These are phyloP conservation scores for Alloteropsis semialata DNA, from an alignment of 176 grass and related monocot genomes.

Conservation along the genomic window DNA sequence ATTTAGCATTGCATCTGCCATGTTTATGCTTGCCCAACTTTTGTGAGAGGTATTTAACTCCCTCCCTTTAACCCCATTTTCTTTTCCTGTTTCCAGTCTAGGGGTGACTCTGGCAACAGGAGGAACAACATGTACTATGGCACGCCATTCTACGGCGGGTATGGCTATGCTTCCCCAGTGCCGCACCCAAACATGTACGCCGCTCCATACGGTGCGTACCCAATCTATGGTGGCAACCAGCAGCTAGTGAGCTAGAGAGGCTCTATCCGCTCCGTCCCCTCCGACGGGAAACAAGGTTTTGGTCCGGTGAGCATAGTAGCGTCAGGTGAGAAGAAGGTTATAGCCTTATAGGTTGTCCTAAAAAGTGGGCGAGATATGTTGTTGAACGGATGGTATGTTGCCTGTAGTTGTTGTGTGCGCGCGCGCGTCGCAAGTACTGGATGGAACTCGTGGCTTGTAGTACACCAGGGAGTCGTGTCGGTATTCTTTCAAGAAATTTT, in stretches of 20 bases:
- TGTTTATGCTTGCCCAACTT: not conserved
- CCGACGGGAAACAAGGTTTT: conserved; percentile 55
- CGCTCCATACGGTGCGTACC: conserved; percentile 54
- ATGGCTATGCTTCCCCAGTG: conserved; percentile 43
- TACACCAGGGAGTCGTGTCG: conserved; percentile 30
- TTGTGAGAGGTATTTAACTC: not conserved
- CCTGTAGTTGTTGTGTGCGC: conserved; percentile 27
- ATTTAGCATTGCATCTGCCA: not conserved
- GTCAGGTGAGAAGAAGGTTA: conserved; percentile 38
- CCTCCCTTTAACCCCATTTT: not conserved
- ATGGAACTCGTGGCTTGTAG: conserved; percentile 39
- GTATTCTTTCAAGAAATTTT: conserved; percentile 65
- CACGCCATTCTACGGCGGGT: conserved; percentile 55
- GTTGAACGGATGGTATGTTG: conserved; percentile 23
- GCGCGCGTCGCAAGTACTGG: conserved; percentile 27
- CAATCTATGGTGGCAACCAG: conserved; percentile 59
- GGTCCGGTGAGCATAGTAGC: conserved; percentile 41
- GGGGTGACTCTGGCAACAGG: conserved; percentile 42
- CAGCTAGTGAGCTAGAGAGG: conserved; percentile 65
- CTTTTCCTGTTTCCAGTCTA: conserved; percentile 42
- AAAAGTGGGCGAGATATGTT: conserved; percentile 41
- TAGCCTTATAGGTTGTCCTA: conserved; percentile 29
- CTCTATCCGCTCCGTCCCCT: conserved; percentile 12
- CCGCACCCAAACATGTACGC: conserved; percentile 65
- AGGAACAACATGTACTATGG: conserved; percentile 75